These are phyloP conservation scores for Oryza glaberrima DNA, from an alignment of 176 grass and related monocot species.

Conservation along the genomic window DNA sequence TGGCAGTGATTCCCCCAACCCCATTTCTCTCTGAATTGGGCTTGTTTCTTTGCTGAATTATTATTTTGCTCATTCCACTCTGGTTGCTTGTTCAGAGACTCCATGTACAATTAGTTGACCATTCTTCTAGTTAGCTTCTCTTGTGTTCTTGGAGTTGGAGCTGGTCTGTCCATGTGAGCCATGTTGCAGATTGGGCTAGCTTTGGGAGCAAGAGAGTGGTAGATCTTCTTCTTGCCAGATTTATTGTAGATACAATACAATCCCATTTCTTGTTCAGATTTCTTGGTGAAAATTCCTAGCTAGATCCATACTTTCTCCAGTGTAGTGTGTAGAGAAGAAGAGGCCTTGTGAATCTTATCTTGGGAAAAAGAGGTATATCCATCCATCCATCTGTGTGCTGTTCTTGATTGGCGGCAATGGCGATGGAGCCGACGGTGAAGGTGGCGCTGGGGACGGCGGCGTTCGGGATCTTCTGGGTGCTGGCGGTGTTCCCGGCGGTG, in stretches of 20 bases:
- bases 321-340: neutral
- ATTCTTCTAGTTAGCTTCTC: neutral
- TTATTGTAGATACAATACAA: neutral
- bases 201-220: neutral
- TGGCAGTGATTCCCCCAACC: neutral
- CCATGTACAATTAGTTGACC: neutral
- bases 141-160: neutral
- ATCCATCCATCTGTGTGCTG: neutral
- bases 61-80: neutral
- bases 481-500: conserved; percentile 92
- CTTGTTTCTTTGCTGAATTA: neutral
- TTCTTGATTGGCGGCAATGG: conserved; percentile 34
- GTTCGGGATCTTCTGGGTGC: conserved; percentile 91
- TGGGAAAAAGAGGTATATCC: neutral
- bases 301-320: conserved; percentile 10
- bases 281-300: neutral
- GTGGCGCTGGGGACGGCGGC: conserved; percentile 60
- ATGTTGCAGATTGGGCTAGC: neutral
- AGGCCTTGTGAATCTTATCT: neutral
- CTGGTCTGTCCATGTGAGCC: conserved; percentile 1
- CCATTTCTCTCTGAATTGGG: neutral
- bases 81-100: neutral
- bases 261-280: neutral
- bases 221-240: neutral
- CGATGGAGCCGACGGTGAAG: conserved; percentile 69